Evolutionary conservation across 2,329 filamentous ascomycete species (phyloP), one percentile per base, ranked within the genome.

Genomic region (Ciborinia camelliae): DNA sequence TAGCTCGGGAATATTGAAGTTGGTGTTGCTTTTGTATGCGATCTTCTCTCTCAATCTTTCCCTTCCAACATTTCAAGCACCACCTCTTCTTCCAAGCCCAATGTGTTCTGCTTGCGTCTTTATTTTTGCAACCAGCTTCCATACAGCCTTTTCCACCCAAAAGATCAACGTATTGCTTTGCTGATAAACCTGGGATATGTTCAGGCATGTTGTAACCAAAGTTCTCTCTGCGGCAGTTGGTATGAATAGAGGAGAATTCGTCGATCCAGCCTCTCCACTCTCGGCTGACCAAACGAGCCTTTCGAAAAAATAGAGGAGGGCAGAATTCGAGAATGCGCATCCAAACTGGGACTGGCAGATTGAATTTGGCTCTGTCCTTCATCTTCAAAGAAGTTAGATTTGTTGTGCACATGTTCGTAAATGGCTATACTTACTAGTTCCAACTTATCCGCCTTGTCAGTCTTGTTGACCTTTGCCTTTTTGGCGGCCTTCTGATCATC

Each of bases 41-140:
- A 67, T 74, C 73, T 54, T 74, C 72, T 59, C 73, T 69, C 53
- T 72, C 68, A 32, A 74, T 72, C 54, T 70, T 72, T 4, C 28
- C 54, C 57, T 68, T 68, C 72, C 72, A 75, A 52, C 72, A 74
- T 4, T 59, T 37, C 35, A 60, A 61, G 58, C 73, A 75, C 70
- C 72, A 74, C 67, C 73, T 65, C 65, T 73, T 71, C 23, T 66
- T 59, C 72, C 73, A 75, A n/a, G 73, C 71, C 73, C 73, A 75
- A 60, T 75, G 71, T 20, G 72, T 70, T 67, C 72, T 66, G 2
- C 68, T 68, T 26, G 71, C 68, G 23, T 67, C 67, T 23, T 70
- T 69, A 55, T 74, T 71, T 1, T 50, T 28, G 55, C 73, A 74
- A 28, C 55, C 67, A 8, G 62, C 48, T 41, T 70, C 67, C 55